phyloP scores from a whole-genome alignment of 805 yeast species.

The Yarrowia sp. region DNA sequence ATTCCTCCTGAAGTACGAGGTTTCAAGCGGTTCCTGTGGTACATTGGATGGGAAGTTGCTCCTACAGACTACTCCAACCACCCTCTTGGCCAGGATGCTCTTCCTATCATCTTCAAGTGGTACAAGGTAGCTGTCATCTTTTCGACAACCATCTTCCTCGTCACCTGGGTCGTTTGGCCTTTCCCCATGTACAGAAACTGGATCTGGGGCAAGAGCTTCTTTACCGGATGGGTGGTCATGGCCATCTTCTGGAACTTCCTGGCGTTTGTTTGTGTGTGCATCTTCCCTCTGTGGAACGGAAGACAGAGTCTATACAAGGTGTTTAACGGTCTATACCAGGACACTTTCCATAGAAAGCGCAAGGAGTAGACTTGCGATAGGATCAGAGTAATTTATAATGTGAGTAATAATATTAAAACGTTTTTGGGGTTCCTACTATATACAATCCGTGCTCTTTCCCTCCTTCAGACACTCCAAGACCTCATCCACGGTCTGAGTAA shows the following conservation, averaged over 20 bases:
- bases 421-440: background rate
- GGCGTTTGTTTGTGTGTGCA: constrained; percentile 50
- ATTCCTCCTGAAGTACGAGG: constrained; percentile 18
- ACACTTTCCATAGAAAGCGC: background rate
- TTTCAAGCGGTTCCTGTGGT: constrained; percentile 28
- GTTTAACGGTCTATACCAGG: constrained; percentile 9
- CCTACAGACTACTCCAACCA: constrained; percentile 38
- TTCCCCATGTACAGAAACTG: constrained; percentile 81
- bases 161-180: constrained; percentile 76
- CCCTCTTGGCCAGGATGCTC: constrained; percentile 39
- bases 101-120: constrained; percentile 40
- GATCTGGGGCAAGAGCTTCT: constrained; percentile 70
- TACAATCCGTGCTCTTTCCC: constrained; percentile 19
- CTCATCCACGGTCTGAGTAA: background rate
- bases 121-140: constrained; percentile 33
- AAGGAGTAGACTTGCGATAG: background rate
- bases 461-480: constrained; percentile 12
- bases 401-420: background rate
- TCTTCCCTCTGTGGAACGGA: constrained; percentile 61
- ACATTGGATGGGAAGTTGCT: constrained; percentile 30
- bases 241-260: constrained; percentile 72
- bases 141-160: constrained; percentile 52
- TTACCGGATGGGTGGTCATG: constrained; percentile 82
- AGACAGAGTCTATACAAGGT: constrained; percentile 42
- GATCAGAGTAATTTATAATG: background rate